Percentiles rank a stretch among this genome's conserved stretches.
phyloP scores from a whole-genome alignment of 805 yeast species.

The Maudiozyma serrabonitensis region DNA sequence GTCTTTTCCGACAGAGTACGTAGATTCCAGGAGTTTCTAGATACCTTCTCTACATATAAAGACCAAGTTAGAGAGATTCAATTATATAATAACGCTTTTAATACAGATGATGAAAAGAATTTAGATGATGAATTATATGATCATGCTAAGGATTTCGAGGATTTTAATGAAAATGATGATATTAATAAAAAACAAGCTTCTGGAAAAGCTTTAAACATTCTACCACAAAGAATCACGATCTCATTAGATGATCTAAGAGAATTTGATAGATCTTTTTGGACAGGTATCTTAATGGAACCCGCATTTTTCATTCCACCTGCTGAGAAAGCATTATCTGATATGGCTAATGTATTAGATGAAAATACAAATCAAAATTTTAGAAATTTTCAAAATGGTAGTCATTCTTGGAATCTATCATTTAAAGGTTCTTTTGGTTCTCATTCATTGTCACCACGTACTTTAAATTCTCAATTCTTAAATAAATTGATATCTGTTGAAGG shows the following conservation, averaged over 20 bases:
- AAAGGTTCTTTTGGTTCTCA: constrained; percentile 88
- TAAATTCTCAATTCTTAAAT: constrained; percentile 67
- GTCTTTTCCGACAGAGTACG: constrained; percentile 75
- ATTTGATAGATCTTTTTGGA: constrained; percentile 70
- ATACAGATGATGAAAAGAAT: constrained; percentile 2
- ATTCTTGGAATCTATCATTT: constrained; percentile 53
- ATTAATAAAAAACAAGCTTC: constrained; percentile 5
- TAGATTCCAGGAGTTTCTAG: constrained; percentile 79
- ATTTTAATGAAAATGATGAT: constrained; percentile 5
- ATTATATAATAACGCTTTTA: constrained; percentile 41
- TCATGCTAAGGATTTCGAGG: constrained; percentile 7
- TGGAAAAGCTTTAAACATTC: constrained; percentile 3
- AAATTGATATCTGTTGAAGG: constrained; percentile 86
- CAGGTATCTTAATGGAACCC: constrained; percentile 64
- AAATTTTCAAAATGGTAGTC: constrained; percentile 43
- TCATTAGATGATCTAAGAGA: constrained; percentile 82
- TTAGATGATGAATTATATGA: constrained; percentile 4
- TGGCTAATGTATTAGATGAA: constrained; percentile 55
- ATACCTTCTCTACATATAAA: constrained; percentile 55
- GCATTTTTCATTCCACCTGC: constrained; percentile 84
- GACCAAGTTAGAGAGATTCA: constrained; percentile 68
- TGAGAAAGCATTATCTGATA: constrained; percentile 74
- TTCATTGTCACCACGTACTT: constrained; percentile 77
- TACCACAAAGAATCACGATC: constrained; percentile 47
- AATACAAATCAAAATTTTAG: constrained; percentile 30